These are phyloP conservation scores for Biscutella laevigata DNA, from an alignment of 441 rosid genomes.

Conservation along the genomic window DNA sequence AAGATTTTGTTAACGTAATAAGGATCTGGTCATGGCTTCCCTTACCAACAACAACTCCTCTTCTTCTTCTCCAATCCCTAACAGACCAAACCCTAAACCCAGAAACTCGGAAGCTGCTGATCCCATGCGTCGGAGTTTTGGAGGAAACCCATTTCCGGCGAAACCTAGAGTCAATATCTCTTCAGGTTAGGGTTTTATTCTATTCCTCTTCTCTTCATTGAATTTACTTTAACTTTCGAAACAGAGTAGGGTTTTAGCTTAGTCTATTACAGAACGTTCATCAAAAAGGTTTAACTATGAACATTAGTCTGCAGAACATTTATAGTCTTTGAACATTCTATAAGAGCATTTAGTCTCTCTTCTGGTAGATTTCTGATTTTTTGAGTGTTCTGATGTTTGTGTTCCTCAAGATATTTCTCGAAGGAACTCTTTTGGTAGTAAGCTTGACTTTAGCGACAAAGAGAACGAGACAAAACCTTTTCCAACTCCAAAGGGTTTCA, in stretches of 20 bases:
- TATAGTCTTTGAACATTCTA: no score
- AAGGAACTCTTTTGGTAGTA: constrained; percentile 35
- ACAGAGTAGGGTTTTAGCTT: neutral
- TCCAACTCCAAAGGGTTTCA: constrained; percentile 33
- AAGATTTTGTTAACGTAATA: no score
- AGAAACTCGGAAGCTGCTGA: constrained; percentile 50
- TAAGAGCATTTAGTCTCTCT: no score
- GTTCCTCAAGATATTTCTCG: constrained; percentile 27
- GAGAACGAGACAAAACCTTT: constrained; percentile 44
- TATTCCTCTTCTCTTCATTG: neutral
- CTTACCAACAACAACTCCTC: constrained; percentile 32
- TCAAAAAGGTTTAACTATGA: no score
- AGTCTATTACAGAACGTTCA: neutral
- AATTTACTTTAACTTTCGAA: neutral
- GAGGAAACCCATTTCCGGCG: constrained; percentile 43
- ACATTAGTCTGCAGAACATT: no score
- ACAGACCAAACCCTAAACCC: constrained; percentile 35
- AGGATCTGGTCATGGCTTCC: constrained; percentile 30
- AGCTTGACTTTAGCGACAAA: no score
- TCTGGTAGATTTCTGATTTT: neutral
- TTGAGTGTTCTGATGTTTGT: neutral
- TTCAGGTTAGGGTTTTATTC: constrained; percentile 3
- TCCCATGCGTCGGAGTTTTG: constrained; percentile 59
- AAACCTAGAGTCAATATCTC: neutral
- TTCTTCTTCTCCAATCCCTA: constrained; percentile 21